These are phyloP conservation scores for Sequoia sempervirens DNA, from an alignment of 75 land plant species.

Conservation along the genomic window DNA sequence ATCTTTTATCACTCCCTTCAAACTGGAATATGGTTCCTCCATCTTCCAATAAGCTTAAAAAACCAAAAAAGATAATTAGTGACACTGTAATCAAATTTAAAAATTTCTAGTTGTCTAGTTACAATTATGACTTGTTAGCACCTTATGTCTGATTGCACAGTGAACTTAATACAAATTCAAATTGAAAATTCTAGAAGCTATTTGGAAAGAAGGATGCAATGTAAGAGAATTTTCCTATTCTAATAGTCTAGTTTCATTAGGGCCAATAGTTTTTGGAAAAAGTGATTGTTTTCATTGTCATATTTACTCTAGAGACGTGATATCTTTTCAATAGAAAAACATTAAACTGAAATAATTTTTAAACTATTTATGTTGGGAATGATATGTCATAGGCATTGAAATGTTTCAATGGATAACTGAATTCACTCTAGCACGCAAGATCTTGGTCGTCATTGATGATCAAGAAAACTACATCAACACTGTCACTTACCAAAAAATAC, in stretches of 20 bases:
- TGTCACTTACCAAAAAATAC: too few species aligned
- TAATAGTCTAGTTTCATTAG: background rate
- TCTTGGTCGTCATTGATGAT: too few species aligned
- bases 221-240: background rate
- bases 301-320: background rate
- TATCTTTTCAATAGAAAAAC: too few species aligned
- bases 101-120: too few species aligned
- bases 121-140: background rate
- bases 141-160: background rate
- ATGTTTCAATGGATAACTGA: too few species aligned
- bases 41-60: conserved; percentile 72
- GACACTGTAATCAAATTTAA: background rate
- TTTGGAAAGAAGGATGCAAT: conserved; percentile 1
- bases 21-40: conserved; percentile 80
- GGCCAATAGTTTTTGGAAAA: background rate
- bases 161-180: background rate
- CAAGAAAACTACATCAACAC: too few species aligned
- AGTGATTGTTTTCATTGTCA: background rate
- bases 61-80: background rate
- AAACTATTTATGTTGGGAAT: too few species aligned
- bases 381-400: too few species aligned
- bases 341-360: too few species aligned
- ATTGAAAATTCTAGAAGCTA: background rate
- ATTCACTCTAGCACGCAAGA: too few species aligned
- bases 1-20: conserved; percentile 41